Evolutionary conservation across 805 yeast species (phyloP).

Genomic region (Candida incommunis): DNA sequence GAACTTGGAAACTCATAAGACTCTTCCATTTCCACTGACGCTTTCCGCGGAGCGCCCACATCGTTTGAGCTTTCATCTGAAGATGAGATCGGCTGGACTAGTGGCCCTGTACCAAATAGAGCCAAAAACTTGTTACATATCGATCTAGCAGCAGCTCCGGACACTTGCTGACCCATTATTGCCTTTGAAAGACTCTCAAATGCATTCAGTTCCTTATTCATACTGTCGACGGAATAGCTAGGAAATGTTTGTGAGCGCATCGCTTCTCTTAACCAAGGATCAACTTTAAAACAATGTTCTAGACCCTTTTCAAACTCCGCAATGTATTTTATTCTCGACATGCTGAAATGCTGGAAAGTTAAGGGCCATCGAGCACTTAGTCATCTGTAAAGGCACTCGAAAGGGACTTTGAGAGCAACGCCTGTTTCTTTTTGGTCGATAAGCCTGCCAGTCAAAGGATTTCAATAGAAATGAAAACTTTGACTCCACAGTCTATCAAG

Average conservation of each 20-base stretch:
- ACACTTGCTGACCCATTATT: constrained; percentile 22
- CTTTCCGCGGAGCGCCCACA: constrained; percentile 1
- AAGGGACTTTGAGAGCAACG: no score
- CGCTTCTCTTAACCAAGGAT: constrained; percentile 9
- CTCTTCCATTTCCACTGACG: not conserved
- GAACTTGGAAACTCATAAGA: constrained; percentile 36
- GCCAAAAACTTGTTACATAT: constrained; percentile 36
- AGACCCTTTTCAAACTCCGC: constrained; percentile 1
- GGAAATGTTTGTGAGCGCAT: constrained; percentile 10
- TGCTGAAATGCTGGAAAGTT: no score
- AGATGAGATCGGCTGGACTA: constrained; percentile 3
- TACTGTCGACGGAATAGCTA: constrained; percentile 6
- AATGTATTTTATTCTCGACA: not conserved
- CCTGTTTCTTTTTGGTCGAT: no score
- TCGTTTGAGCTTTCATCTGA: not conserved
- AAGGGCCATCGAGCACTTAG: no score
- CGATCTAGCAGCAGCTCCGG: constrained; percentile 63
- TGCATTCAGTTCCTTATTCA: constrained; percentile 6
- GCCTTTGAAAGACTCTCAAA: constrained; percentile 15
- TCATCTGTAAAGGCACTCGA: no score
- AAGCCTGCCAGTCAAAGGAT: no score
- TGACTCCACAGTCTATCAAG: no score
- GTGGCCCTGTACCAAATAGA: constrained; percentile 18
- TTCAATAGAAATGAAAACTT: no score
- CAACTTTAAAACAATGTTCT: constrained; percentile 4